Conservation (phyloP, 495 filamentous ascomycete genomes). For the Hypoxylon lenormandii region DNA sequence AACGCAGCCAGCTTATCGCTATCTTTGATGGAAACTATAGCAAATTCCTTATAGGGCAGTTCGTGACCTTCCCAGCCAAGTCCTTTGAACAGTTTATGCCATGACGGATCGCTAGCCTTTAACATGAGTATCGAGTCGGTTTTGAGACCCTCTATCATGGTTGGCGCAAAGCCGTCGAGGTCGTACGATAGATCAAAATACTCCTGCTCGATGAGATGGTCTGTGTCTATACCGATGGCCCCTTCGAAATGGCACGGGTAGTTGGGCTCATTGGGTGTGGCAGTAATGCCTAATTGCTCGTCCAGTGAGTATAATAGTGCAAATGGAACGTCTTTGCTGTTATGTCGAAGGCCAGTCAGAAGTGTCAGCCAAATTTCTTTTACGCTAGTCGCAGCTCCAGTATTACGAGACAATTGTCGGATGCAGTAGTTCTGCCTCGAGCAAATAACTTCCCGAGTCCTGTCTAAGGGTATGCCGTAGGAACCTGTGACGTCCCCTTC, state of each 20-base stretch:
- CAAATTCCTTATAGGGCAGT: conserved; percentile 51
- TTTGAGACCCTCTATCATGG: conserved; percentile 67
- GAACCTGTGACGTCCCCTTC: conserved; percentile 60
- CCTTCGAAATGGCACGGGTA: conserved; percentile 66
- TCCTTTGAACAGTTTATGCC: conserved; percentile 51
- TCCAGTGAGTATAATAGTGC: conserved; percentile 69
- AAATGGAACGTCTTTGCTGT: conserved; percentile 68
- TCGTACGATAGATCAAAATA: conserved; percentile 68
- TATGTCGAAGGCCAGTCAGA: conserved; percentile 62
- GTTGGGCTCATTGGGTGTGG: conserved; percentile 24
- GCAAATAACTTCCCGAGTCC: conserved; percentile 65
- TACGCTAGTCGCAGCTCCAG: conserved; percentile 68
- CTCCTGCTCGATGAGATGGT: conserved; percentile 64
- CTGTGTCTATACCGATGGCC: conserved; percentile 68
- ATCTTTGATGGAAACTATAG: conserved; percentile 54
- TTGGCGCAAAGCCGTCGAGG: conserved; percentile 67
- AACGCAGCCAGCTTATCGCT: conserved; percentile 56
- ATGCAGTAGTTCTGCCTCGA: conserved; percentile 69
- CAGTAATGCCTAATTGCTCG: conserved; percentile 43
- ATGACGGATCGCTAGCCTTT: conserved; percentile 28
- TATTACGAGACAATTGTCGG: conserved; percentile 68
- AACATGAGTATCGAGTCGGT: conserved; percentile 30
- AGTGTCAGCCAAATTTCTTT: conserved; percentile 66
- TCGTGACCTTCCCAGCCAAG: conserved; percentile 54
- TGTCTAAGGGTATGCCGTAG: conserved; percentile 70